Base-by-base conservation (phyloP, 352 stramenopile genomes). In the Phytophthora pinifolia region DNA sequence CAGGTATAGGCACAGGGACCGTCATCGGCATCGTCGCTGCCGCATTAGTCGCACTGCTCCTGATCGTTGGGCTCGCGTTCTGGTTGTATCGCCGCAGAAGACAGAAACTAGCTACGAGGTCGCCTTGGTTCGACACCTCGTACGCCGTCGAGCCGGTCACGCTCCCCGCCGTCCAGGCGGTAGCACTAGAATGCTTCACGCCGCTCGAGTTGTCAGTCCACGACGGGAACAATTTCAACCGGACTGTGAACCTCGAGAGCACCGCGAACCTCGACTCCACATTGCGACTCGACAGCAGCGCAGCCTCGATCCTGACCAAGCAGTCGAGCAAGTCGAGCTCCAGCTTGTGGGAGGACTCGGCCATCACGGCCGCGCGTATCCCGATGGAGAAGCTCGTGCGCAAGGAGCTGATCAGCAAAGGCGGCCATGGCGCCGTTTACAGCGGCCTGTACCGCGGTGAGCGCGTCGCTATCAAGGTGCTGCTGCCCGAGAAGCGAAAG, bases 391-490 rank as follows among this genome's bases (percentile, higher is more conserved):
- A 83, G 48, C 39, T 87, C 9, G 42, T 65, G 22, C 44, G 67
- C 4, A 67, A 65, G n/a, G 49, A 66, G 15, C 27, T 76, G 9
- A 52, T 87, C 17, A 84, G 54, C 36, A 59, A 72, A 37, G 76
- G 76, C 6, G 76, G 65, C 3, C 74, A 78, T 39, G 76, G 76
- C 3, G 65, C 65, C 52, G 76, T 87, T 6, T 80, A 81, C 29
- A 58, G 60, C 2, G 76, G 73, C 10, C 46, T 53, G 31, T 89
- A 86, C 46, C 65, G 62, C 13, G 65, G 54, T 13, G 50, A 77
- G n/a, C 45, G 39, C 2, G 72, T 89, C 29, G 78, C 74, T 12
- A 81, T 87, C 45, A 89, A 89, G 54, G 62, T 80, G 41, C 39
- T 77, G 10, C 46, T 69, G 9, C 53, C 53, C 13, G 65, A 72